A percentile compares a stretch with the other conserved stretches of the same genome.
phyloP scores from a whole-genome alignment of 2,329 filamentous ascomycete species.

The Truncatella angustata region DNA sequence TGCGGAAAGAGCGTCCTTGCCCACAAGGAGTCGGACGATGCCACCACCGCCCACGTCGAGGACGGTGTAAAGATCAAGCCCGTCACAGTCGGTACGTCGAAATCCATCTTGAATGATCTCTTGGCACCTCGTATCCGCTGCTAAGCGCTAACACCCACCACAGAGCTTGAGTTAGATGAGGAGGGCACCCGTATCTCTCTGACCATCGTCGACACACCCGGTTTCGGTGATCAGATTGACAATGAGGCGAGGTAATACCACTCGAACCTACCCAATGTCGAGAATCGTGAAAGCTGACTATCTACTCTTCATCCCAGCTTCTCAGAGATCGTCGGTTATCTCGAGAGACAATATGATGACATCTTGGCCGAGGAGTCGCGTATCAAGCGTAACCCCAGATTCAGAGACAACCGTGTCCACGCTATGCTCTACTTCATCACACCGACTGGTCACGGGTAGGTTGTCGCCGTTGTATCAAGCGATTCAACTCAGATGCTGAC shows the following conservation, averaged over 20 bases:
- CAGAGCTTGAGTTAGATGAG: slow-evolving; percentile 93
- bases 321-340: slow-evolving; percentile 94
- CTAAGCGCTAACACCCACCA: slow-evolving; percentile 21
- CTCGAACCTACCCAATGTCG: too few relatives aligned
- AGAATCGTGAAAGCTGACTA: too few relatives aligned
- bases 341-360: slow-evolving; percentile 99
- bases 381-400: slow-evolving; percentile 99
- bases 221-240: slow-evolving; percentile 98
- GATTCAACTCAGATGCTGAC: slow-evolving; percentile 15
- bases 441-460: slow-evolving; percentile 88
- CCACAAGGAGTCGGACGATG: slow-evolving; percentile 92
- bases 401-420: slow-evolving; percentile 98
- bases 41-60: slow-evolving; percentile 83
- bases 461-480: not conserved
- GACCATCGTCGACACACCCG: slow-evolving; percentile 97
- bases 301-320: slow-evolving; percentile 58
- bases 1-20: slow-evolving; percentile 90
- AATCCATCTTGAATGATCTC: too few relatives aligned
- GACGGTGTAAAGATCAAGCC: slow-evolving; percentile 99
- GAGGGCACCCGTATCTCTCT: slow-evolving; percentile 97
- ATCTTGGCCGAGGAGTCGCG: slow-evolving; percentile 98
- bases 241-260: slow-evolving; percentile 84
- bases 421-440: slow-evolving; percentile 99
- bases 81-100: slow-evolving; percentile 82
- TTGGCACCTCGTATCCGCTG: not conserved